Percentiles rank a stretch among this genome's conserved stretches.
These are phyloP conservation scores for Aspergillus melleus DNA, from an alignment of 2,329 filamentous ascomycete species.

Conservation along the genomic window DNA sequence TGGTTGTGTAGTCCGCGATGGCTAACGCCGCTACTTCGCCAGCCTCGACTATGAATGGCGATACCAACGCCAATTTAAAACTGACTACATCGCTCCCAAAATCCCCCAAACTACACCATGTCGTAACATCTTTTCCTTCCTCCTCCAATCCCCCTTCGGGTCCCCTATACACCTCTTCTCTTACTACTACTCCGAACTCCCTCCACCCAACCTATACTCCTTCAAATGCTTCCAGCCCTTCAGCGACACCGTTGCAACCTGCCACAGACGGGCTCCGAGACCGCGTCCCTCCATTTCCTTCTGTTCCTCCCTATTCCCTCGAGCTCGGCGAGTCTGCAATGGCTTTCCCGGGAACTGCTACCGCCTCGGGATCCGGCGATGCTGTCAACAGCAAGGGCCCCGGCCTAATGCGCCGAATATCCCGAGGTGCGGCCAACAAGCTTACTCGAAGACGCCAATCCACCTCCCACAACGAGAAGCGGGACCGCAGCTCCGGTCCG, in stretches of 20 bases:
- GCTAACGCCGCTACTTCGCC: conserved; percentile 38
- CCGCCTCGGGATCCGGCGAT: conserved; percentile 59
- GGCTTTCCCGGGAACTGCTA: conserved; percentile 42
- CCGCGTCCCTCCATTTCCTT: conserved; percentile 26
- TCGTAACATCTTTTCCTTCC: conserved; percentile 31
- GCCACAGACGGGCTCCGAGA: conserved; percentile 35
- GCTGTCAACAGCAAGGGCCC: conserved; percentile 59
- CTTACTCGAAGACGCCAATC: conserved; percentile 72
- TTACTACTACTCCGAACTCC: conserved; percentile 32
- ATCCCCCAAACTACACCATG: conserved; percentile 37
- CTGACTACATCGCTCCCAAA: conserved; percentile 33
- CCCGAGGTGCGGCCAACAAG: conserved; percentile 73
- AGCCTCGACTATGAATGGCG: conserved; percentile 38
- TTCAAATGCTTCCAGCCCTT: conserved; percentile 37
- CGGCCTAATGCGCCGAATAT: conserved; percentile 78
- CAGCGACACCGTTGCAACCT: conserved; percentile 35
- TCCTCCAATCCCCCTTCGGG: conserved; percentile 27
- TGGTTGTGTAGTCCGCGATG: conserved; percentile 35
- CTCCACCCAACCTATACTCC: conserved; percentile 25
- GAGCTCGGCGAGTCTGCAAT: conserved; percentile 74
- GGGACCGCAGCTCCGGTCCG: conserved; percentile 86
- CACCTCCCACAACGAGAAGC: conserved; percentile 71
- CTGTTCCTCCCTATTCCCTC: conserved; percentile 54
- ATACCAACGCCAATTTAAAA: conserved; percentile 38
- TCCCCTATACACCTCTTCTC: conserved; percentile 31